These are phyloP conservation scores for Gentiana straminea DNA, from an alignment of 257 asterid genomes.

Conservation along the genomic window DNA sequence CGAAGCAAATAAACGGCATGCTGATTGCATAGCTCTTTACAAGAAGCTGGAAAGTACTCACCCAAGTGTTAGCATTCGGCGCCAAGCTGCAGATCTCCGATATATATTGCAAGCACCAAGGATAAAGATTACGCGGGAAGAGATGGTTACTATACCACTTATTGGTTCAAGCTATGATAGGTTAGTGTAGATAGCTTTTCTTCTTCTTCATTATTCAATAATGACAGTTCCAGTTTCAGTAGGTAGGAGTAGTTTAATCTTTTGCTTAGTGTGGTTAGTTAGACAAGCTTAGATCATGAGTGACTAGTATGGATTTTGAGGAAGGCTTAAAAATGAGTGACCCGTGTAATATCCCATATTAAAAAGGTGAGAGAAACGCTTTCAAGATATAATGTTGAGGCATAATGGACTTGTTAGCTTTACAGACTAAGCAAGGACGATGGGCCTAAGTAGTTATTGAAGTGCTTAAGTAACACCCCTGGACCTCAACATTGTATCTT, in stretches of 20 bases:
- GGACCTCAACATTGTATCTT: too few relatives aligned
- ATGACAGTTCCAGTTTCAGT: background rate
- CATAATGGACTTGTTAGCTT: too few relatives aligned
- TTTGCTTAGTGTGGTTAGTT: background rate
- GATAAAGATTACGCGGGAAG: constrained; percentile 92
- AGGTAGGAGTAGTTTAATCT: background rate
- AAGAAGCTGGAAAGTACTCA: constrained; percentile 65
- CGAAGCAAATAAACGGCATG: constrained; percentile 88
- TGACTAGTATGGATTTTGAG: too few relatives aligned
- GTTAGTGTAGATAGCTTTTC: constrained; percentile 20
- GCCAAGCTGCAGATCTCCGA: constrained; percentile 88
- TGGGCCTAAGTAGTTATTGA: too few relatives aligned
- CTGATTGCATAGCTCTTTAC: constrained; percentile 84
- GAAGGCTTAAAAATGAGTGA: too few relatives aligned
- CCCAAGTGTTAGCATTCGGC: constrained; percentile 71
- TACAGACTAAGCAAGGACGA: too few relatives aligned
- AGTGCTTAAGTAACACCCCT: too few relatives aligned
- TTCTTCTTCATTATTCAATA: background rate
- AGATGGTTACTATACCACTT: constrained; percentile 95
- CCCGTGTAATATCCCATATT: too few relatives aligned
- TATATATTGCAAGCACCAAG: constrained; percentile 96
- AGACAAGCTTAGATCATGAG: background rate
- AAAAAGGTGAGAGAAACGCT: too few relatives aligned
- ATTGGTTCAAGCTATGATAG: constrained; percentile 95
- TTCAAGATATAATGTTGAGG: too few relatives aligned